A percentile compares a stretch with the other conserved stretches of the same genome.
phyloP scores from a whole-genome alignment of 2,329 filamentous ascomycete genomes.

The Colletotrichum gloeosporioides region DNA sequence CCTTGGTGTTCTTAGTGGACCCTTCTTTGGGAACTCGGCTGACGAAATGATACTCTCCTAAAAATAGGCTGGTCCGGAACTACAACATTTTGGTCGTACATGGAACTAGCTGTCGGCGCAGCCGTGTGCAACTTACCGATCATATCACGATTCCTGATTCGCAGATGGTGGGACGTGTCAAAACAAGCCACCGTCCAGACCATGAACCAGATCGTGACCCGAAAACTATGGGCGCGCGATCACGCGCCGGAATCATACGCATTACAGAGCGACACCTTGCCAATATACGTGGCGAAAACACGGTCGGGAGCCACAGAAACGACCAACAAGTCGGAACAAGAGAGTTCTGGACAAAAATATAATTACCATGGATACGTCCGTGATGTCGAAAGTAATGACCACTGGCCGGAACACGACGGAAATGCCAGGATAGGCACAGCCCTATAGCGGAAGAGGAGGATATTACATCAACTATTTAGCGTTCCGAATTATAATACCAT shows the following conservation, averaged over 20 bases:
- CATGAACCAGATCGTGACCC: not conserved
- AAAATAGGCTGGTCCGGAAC: constrained; percentile 1
- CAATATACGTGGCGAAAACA: not conserved
- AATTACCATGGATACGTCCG: not conserved
- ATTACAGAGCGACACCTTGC: not conserved
- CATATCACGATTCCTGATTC: not conserved
- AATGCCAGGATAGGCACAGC: not conserved
- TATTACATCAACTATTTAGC: not conserved
- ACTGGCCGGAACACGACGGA: not conserved
- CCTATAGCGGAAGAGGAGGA: not conserved
- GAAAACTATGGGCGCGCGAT: not conserved
- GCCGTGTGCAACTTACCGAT: constrained; percentile 1
- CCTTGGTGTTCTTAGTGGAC: rapidly evolving
- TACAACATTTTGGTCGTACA: not conserved
- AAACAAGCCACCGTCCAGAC: not conserved
- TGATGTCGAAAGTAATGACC: not conserved
- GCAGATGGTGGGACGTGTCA: not conserved
- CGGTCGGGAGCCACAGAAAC: not conserved
- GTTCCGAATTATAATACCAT: not conserved
- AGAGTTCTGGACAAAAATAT: not conserved
- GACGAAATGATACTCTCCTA: not conserved
- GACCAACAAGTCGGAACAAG: not conserved
- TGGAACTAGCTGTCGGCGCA: not conserved
- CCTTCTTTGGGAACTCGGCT: not conserved
- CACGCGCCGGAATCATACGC: not conserved